Percentiles rank a stretch among this genome's conserved stretches.
Conservation (phyloP, 1,284 basidiomycete species). For the Apiotrichum montevideense region DNA sequence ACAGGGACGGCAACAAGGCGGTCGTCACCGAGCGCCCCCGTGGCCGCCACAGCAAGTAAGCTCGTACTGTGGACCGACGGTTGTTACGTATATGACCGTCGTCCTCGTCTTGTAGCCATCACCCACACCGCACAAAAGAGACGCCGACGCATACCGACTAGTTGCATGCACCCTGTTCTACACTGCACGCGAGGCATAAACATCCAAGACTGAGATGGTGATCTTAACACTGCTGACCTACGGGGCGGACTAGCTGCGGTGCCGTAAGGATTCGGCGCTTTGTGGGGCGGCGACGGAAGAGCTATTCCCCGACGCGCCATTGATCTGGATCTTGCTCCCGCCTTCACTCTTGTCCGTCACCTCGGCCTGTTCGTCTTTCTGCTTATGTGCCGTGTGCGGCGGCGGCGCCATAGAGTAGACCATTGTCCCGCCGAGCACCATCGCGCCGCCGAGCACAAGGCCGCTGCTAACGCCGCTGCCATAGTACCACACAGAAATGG, state of each 20-base stretch:
- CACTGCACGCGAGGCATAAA: no score
- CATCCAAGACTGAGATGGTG: no score
- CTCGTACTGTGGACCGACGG: background rate
- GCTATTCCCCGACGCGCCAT: no score
- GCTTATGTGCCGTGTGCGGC: background rate
- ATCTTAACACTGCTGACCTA: no score
- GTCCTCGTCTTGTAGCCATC: background rate
- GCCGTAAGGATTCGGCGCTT: no score
- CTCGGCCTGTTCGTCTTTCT: no score
- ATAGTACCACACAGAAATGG: constrained; percentile 53
- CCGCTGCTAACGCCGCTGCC: constrained; percentile 36
- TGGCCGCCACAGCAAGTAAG: constrained; percentile 46
- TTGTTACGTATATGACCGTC: background rate
- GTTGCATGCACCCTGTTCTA: constrained; percentile 19
- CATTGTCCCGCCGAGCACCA: constrained; percentile 38
- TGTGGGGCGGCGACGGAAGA: no score
- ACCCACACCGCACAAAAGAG: background rate
- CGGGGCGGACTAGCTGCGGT: no score
- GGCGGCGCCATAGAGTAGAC: constrained; percentile 25
- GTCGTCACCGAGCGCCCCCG: constrained; percentile 82
- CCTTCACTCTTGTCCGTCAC: no score
- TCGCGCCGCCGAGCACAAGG: constrained; percentile 35
- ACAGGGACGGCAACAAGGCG: constrained; percentile 90
- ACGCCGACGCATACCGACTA: background rate
- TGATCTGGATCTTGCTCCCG: no score